Conservation (phyloP, 2,329 filamentous ascomycete genomes). For the Paraphoma sp. region DNA sequence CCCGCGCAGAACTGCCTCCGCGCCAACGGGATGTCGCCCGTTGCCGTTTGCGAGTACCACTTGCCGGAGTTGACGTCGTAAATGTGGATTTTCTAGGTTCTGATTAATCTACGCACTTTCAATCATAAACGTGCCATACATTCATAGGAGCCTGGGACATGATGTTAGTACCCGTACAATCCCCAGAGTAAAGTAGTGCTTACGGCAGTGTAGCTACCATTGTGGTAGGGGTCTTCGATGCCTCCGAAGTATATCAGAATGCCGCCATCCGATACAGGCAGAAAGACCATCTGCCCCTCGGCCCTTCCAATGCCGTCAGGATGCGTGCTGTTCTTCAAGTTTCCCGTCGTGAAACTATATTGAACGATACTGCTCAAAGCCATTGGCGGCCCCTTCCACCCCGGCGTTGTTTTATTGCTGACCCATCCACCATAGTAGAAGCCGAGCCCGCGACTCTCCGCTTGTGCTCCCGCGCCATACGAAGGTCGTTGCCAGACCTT, state of each 20-base stretch:
- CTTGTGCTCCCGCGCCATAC: slow-evolving; percentile 64
- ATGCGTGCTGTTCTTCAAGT: slow-evolving; percentile 61
- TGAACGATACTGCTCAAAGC: slow-evolving; percentile 61
- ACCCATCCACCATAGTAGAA: slow-evolving; percentile 71
- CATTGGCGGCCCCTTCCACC: slow-evolving; percentile 58
- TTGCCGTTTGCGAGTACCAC: slow-evolving; percentile 67
- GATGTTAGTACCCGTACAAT: slow-evolving; percentile 6
- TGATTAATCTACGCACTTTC: background rate
- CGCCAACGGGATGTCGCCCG: slow-evolving; percentile 59
- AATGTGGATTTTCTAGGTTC: slow-evolving; percentile 58
- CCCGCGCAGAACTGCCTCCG: slow-evolving; percentile 68
- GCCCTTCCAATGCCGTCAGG: slow-evolving; percentile 61
- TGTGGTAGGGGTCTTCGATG: slow-evolving; percentile 55
- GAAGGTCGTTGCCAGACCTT: slow-evolving; percentile 56
- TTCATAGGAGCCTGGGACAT: slow-evolving; percentile 42
- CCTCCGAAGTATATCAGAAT: slow-evolving; percentile 70
- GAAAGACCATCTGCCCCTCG: slow-evolving; percentile 66
- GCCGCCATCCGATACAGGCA: slow-evolving; percentile 66
- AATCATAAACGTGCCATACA: slow-evolving; percentile 19
- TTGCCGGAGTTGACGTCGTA: slow-evolving; percentile 66
- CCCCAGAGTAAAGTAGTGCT: slow-evolving; percentile 3
- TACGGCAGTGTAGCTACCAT: slow-evolving; percentile 54
- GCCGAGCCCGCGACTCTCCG: slow-evolving; percentile 62
- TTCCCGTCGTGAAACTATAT: slow-evolving; percentile 62
- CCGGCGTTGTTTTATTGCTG: slow-evolving; percentile 60